phyloP scores from a whole-genome alignment of 305 asterid genomes.

The Plantago coronopus region DNA sequence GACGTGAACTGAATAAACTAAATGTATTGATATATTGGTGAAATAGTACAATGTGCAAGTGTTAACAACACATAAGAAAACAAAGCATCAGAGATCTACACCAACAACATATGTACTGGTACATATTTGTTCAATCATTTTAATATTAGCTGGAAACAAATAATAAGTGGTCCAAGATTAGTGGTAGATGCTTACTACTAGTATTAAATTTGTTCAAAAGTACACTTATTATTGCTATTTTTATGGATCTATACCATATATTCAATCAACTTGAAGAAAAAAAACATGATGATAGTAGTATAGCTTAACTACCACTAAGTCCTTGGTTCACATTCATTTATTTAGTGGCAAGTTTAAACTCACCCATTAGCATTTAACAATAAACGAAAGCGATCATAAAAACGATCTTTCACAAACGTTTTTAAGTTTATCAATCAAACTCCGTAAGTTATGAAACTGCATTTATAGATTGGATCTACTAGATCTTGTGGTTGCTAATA shows the following conservation, averaged over 20 bases:
- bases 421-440: no score
- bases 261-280: background rate
- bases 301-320: background rate
- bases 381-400: no score
- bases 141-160: background rate
- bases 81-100: background rate
- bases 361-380: no score
- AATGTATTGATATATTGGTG: background rate
- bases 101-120: no score
- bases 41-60: background rate
- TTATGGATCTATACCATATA: background rate
- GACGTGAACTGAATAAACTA: no score
- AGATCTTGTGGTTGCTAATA: no score
- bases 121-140: background rate
- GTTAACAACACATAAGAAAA: background rate
- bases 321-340: background rate
- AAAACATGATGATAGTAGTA: background rate
- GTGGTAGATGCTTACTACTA: background rate
- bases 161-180: constrained; percentile 2
- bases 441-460: no score
- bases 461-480: no score
- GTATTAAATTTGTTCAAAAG: background rate
- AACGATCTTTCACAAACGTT: no score
- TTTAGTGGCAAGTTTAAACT: no score
- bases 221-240: background rate